These are phyloP conservation scores for Pezicula neosporulosa DNA, from an alignment of 2,329 filamentous ascomycete species.

Conservation along the genomic window DNA sequence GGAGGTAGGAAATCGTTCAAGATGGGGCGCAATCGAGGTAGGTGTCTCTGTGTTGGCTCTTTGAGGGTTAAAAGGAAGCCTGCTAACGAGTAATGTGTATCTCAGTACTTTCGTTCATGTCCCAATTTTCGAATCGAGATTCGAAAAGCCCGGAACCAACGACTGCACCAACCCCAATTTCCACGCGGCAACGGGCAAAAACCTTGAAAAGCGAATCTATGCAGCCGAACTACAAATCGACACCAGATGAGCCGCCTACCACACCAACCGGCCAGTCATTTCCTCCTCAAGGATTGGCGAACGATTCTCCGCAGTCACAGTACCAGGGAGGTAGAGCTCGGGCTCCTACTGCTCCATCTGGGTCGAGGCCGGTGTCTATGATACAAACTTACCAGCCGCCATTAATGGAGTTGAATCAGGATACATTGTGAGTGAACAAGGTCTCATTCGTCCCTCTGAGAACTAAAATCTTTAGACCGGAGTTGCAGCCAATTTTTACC, in stretches of 20 bases:
- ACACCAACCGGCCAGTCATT: not conserved
- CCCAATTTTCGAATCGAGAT: constrained; percentile 60
- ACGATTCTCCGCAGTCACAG: constrained; percentile 26
- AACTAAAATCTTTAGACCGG: constrained; percentile 45
- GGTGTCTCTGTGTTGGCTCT: constrained; percentile 8
- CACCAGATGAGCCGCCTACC: constrained; percentile 5
- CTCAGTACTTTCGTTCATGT: constrained; percentile 85
- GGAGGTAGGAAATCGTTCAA: constrained; percentile 11
- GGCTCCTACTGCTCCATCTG: constrained; percentile 30
- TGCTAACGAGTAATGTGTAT: constrained; percentile 14
- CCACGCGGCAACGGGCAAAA: constrained; percentile 13
- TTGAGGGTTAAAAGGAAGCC: not conserved
- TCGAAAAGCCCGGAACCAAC: constrained; percentile 28
- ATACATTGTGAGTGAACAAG: constrained; percentile 56
- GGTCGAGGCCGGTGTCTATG: constrained; percentile 78
- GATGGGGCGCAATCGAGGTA: constrained; percentile 32
- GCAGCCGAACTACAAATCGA: constrained; percentile 35
- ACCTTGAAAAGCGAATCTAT: constrained; percentile 15
- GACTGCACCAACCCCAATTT: constrained; percentile 23
- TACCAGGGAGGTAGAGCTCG: constrained; percentile 36
- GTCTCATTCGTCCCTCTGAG: not conserved
- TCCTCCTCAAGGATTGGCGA: constrained; percentile 9
- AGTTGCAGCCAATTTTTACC: constrained; percentile 90
- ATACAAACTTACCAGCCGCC: constrained; percentile 81
- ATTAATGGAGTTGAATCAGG: constrained; percentile 77